phyloP scores from a whole-genome alignment of 495 filamentous ascomycete genomes.

The Choiromyces venosus region DNA sequence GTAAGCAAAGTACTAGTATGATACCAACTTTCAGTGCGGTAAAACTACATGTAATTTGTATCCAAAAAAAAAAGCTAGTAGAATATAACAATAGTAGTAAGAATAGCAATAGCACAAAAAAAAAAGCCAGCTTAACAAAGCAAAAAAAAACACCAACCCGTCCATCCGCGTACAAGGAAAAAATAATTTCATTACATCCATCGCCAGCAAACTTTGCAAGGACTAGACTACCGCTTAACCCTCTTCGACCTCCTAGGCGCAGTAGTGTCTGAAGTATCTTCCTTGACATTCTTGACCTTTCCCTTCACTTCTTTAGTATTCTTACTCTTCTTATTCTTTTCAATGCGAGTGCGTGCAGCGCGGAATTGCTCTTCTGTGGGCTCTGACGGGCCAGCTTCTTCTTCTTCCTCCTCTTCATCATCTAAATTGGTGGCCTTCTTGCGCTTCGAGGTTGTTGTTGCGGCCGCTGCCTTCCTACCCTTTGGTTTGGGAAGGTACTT shows the following conservation, averaged over 20 bases:
- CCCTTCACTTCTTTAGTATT: slow-evolving; percentile 19
- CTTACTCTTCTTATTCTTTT: slow-evolving; percentile 46
- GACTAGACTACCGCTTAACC: slow-evolving; percentile 34
- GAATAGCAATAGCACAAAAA: no score
- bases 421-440: slow-evolving; percentile 49
- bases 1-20: no score
- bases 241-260: slow-evolving; percentile 41
- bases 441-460: slow-evolving; percentile 46
- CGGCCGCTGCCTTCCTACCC: slow-evolving; percentile 42
- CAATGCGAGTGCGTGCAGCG: slow-evolving; percentile 46
- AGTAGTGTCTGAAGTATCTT: slow-evolving; percentile 2
- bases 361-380: slow-evolving; percentile 67
- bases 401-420: slow-evolving; percentile 45
- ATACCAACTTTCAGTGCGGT: no score
- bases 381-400: slow-evolving; percentile 42
- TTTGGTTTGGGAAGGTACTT: slow-evolving; percentile 58
- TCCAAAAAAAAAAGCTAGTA: no score
- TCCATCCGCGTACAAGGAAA: not conserved
- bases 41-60: no score
- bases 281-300: not conserved
- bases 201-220: no score
- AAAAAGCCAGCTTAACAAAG: no score
- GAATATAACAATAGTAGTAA: no score
- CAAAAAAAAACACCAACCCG: not conserved
- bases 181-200: not conserved